Percentiles rank a stretch among this genome's conserved stretches.
These are phyloP conservation scores for Collybiopsis confluens DNA, from an alignment of 768 basidiomycete genomes.

Conservation along the genomic window DNA sequence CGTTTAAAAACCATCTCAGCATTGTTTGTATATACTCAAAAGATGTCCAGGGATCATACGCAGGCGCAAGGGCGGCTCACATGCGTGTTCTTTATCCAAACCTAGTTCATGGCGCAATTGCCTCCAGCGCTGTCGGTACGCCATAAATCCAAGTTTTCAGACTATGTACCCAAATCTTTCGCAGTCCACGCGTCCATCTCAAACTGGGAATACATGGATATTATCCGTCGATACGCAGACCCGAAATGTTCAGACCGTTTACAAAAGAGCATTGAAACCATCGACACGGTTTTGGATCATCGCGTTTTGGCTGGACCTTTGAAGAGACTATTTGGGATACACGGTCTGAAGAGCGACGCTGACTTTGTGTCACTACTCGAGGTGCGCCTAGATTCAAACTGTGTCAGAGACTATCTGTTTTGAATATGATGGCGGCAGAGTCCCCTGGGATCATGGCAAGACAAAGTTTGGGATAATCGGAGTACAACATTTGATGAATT, in stretches of 20 bases:
- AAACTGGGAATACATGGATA: constrained; percentile 88
- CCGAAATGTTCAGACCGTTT: constrained; percentile 56
- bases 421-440: constrained; percentile 25
- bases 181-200: constrained; percentile 82
- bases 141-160: background rate
- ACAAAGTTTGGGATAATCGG: constrained; percentile 80
- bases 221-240: constrained; percentile 69
- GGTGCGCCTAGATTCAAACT: constrained; percentile 29
- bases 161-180: background rate
- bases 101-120: constrained; percentile 85
- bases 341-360: constrained; percentile 61
- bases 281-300: constrained; percentile 58
- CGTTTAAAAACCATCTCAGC: constrained; percentile 15
- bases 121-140: constrained; percentile 61
- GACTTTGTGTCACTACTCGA: constrained; percentile 73
- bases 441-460: constrained; percentile 76
- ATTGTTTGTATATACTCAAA: constrained; percentile 3
- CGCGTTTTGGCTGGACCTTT: constrained; percentile 44
- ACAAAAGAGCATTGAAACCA: constrained; percentile 48
- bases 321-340: constrained; percentile 76
- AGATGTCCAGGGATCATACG: constrained; percentile 74
- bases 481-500: constrained; percentile 66
- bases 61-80: constrained; percentile 90
- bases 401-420: background rate
- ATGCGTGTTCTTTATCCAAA: constrained; percentile 86